phyloP scores from a whole-genome alignment of 192 early-diverging fungal species.

The Podila epicladia region DNA sequence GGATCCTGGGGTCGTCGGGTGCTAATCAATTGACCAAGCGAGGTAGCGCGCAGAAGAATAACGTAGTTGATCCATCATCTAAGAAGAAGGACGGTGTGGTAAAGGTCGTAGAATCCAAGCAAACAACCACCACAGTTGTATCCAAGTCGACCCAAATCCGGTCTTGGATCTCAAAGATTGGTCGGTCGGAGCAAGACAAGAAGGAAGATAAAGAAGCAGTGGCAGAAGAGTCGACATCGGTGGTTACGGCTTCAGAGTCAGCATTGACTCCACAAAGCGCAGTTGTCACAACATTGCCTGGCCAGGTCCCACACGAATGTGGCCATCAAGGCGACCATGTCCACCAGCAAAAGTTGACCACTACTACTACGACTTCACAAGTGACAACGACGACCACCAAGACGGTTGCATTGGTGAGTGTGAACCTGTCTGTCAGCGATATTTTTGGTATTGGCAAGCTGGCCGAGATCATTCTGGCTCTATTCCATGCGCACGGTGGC shows the following conservation, averaged over 20 bases:
- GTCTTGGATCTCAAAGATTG: slow-evolving; percentile 33
- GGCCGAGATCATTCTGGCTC: slow-evolving; percentile 25
- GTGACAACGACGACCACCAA: slow-evolving; percentile 18
- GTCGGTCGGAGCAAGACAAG: background rate
- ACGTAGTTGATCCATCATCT: background rate
- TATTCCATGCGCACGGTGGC: slow-evolving; percentile 37
- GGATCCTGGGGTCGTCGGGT: background rate
- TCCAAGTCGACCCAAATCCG: slow-evolving; percentile 17
- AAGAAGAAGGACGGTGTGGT: slow-evolving; percentile 4
- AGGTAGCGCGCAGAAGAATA: background rate
- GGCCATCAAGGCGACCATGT: background rate
- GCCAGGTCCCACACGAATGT: background rate
- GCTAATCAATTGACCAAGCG: slow-evolving; percentile 12
- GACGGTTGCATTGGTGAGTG: slow-evolving; percentile 26
- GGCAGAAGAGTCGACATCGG: slow-evolving; percentile 1
- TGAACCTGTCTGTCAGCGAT: slow-evolving; percentile 29
- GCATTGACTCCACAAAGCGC: no score
- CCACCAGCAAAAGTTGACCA: background rate
- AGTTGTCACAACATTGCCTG: no score
- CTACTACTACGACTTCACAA: background rate
- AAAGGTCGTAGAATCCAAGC: slow-evolving; percentile 1
- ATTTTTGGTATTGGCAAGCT: slow-evolving; percentile 36
- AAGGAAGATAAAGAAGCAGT: background rate
- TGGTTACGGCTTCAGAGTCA: background rate
- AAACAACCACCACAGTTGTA: slow-evolving; percentile 5